Evolutionary conservation across 345 rosid genomes (phyloP).

Genomic region (Gossypium ekmanianum): DNA sequence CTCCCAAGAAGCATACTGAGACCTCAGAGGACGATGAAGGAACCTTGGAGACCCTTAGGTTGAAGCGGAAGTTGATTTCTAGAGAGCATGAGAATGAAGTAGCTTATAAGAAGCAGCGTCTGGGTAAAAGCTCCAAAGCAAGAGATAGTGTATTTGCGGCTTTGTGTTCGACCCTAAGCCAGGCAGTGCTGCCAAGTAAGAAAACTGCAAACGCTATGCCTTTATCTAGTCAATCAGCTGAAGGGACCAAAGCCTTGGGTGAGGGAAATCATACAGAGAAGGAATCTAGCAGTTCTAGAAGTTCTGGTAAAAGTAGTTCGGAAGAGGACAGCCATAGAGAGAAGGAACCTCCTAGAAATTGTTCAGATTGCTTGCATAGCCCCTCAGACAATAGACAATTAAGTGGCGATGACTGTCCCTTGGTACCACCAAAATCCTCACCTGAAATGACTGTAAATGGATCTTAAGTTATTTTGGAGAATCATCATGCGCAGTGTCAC

Average conservation of each 20-base stretch:
- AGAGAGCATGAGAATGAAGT: conserved; percentile 61
- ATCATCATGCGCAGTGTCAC: conserved; percentile 15
- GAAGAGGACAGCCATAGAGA: conserved; percentile 32
- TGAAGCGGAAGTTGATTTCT: conserved; percentile 63
- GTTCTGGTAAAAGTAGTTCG: conserved; percentile 15
- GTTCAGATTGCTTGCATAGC: conserved; percentile 48
- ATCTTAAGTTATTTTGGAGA: conserved; percentile 39
- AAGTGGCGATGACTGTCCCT: conserved; percentile 56
- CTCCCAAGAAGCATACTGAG: conserved; percentile 70
- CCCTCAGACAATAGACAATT: conserved; percentile 47
- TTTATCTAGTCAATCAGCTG: conserved; percentile 22
- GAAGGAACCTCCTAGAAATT: conserved; percentile 43
- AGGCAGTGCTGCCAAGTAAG: conserved; percentile 75
- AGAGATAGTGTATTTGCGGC: conserved; percentile 69
- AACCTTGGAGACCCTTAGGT: conserved; percentile 47
- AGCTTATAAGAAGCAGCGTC: conserved; percentile 51
- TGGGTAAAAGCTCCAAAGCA: conserved; percentile 54
- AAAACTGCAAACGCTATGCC: conserved; percentile 37
- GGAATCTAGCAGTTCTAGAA: conserved; percentile 10
- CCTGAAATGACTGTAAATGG: conserved; percentile 96
- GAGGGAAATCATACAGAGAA: conserved; percentile 7
- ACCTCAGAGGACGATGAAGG: conserved; percentile 62
- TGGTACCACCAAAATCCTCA: conserved; percentile 69
- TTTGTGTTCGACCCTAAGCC: conserved; percentile 76
- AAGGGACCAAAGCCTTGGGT: conserved; percentile 25